Evolutionary conservation across 1,284 basidiomycete genomes (phyloP).

Genomic region (Rhodotorula sp.): DNA sequence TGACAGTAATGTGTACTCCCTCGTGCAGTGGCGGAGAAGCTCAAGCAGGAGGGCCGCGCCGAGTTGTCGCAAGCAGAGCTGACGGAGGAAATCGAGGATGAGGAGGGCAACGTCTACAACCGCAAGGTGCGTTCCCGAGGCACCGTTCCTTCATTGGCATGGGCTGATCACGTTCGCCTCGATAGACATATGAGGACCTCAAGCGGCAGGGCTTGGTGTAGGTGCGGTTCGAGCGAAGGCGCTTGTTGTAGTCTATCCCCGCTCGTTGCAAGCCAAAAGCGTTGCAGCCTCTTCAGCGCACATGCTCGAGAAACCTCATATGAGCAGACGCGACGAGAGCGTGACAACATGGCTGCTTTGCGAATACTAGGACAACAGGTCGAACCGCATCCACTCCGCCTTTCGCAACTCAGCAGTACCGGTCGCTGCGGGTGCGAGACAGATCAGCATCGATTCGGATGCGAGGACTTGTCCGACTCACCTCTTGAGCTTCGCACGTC

Average conservation of each 20-base stretch:
- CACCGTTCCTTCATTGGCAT: neutral
- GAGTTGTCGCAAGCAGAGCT: constrained; percentile 88
- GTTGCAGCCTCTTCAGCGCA: neutral
- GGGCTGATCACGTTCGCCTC: neutral
- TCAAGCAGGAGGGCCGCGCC: constrained; percentile 87
- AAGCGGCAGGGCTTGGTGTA: constrained; percentile 83
- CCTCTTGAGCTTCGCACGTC: constrained; percentile 89
- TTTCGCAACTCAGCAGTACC: constrained; percentile 33
- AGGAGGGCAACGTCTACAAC: constrained; percentile 88
- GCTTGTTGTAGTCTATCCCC: no score
- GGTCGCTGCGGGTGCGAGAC: constrained; percentile 23
- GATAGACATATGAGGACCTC: constrained; percentile 80
- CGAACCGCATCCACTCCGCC: neutral
- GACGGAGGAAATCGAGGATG: constrained; percentile 95
- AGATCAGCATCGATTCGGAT: no score
- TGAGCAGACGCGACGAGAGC: neutral
- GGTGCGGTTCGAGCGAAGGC: no score
- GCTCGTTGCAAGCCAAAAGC: neutral
- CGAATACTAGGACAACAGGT: neutral
- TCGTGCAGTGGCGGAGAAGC: constrained; percentile 81
- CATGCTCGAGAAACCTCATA: no score
- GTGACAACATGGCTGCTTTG: neutral
- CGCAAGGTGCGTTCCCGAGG: constrained; percentile 41
- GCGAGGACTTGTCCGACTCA: constrained; percentile 45
- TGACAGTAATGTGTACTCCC: no score